Evolutionary conservation across 495 filamentous ascomycete species (phyloP).

Genomic region (Neurospora sp.): DNA sequence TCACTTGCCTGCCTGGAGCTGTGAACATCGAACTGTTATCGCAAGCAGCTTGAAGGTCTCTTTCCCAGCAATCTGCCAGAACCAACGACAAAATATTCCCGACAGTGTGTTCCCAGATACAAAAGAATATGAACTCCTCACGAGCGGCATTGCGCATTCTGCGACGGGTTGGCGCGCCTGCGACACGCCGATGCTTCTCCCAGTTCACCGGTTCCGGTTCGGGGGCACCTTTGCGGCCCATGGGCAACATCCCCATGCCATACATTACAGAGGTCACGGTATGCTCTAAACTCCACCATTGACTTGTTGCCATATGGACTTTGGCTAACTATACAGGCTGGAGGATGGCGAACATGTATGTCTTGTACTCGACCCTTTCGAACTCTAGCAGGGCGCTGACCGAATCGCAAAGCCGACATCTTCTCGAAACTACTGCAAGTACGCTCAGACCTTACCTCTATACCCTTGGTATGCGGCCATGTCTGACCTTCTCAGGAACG

Average conservation of each 20-base stretch:
- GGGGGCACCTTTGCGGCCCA: constrained; percentile 21
- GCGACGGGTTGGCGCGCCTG: constrained; percentile 12
- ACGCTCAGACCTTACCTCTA: constrained; percentile 5
- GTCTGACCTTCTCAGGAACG: constrained; percentile 53
- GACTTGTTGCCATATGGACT: background rate
- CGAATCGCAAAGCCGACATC: constrained; percentile 54
- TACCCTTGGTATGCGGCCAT: background rate
- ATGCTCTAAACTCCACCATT: constrained; percentile 26
- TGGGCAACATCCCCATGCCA: constrained; percentile 54
- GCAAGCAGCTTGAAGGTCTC: background rate
- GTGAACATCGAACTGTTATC: background rate
- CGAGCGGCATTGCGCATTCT: constrained; percentile 24
- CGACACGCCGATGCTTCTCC: constrained; percentile 29
- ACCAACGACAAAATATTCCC: background rate
- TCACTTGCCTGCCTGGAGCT: background rate
- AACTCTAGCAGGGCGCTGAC: constrained; percentile 18
- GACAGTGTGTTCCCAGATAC: background rate
- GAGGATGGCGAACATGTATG: constrained; percentile 85
- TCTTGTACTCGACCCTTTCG: constrained; percentile 12
- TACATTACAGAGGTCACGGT: constrained; percentile 76
- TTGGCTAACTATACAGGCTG: constrained; percentile 53
- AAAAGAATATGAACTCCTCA: constrained; percentile 21
- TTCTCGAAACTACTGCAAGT: constrained; percentile 74
- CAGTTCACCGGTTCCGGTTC: constrained; percentile 14
- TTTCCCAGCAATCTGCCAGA: background rate